Base-by-base conservation (phyloP, 2,329 filamentous ascomycete genomes). In the Cercospora sesami region DNA sequence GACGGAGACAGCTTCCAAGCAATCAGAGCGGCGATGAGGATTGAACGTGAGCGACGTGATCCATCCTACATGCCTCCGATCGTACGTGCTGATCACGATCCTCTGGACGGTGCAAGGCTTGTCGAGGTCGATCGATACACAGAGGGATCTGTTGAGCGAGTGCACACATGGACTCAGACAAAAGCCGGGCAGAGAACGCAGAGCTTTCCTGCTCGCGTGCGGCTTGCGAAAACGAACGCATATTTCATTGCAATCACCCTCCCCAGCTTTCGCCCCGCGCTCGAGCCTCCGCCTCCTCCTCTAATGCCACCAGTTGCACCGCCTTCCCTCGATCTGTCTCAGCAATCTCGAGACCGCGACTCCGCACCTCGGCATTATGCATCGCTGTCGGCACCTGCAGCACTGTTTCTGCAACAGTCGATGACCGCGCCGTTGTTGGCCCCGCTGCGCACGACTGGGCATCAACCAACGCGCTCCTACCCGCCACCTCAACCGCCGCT, bases 51-150 rank as follows among this genome's bases (percentile, higher is more conserved):
- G 48, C 76, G 78, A 31, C 79, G 81, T 42, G 83, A 85, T 65
- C 83, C 84, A 14, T 75, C 82, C 30, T 84, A 83, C 69, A 81
- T 85, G 75, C 80, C 84, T 26, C 83, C 83, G 5, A 85, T 85
- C 26, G 68, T 77, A n/a, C 80, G 79, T 16, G 77, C 78, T 10
- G 74, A 81, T 4, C 78, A 82, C 45, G 81, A 83, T 71, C 80
- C 81, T 10, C 74, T 84, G 58, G 76, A 80, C 16, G 75, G 76
- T 26, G 75, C 83, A 8, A 71, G 73, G 3, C 80, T 83, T 51
- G 75, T 75, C 4, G 81, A 84, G 63, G 77, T 82, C 14, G 82
- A 83, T 21, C 76, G 78, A 48, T 77, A 82, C 53, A 83, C 80
- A 36, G 79, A 80, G 26, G 81, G 80, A 28, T 83, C 79, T 70